Base-by-base conservation (phyloP, 192 early-diverging fungal genomes). In the Backusella westeae region DNA sequence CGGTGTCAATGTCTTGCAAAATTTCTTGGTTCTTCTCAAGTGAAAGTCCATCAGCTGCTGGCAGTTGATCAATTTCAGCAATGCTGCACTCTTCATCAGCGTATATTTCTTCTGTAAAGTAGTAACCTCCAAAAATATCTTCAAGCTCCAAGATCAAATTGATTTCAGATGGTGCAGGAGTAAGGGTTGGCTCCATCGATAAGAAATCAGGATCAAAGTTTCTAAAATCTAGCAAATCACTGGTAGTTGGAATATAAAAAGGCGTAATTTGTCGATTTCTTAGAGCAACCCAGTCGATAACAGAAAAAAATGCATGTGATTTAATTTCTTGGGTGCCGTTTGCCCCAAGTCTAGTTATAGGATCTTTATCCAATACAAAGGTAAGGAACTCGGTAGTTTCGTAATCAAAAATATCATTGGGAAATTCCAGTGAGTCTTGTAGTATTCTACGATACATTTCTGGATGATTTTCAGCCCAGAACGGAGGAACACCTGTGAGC, bases 221-320 rank as follows among this genome's bases (percentile, higher is more conserved):
- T 41, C 78, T 80, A 39, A 90, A 72, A 36, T 88, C 89, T 12
- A 78, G 67, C 23, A 44, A 39, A 46, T 84, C 82, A 3, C 21
- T 21, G 15, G 59, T 65, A 19, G 94, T 77, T 56, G 95, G 95
- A 17, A 86, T 78, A 73, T 88, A 96, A 3, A 94, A 91, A 8
- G 93, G 88, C 3, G 82, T 67, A 23, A 91, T 74, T 69, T 84
- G 77, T 23, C 88, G 83, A 29, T 90, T 68, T 34, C 90, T 77
- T 49, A 94, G 85, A 34, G 87, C 83, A 36, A 91, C 87, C 93
- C 93, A 96, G 68, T 91, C 85, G 29, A 94, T 85, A 38, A 77
- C 78, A 41, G 80, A 73, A 80, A 96, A 96, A 71, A 91, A 96
- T 0, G 90, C 83, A 77, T 96, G 94, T 14, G 53, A 23, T 75